These are phyloP conservation scores for Combretum micranthum DNA, from an alignment of 345 rosid species.

Conservation along the genomic window DNA sequence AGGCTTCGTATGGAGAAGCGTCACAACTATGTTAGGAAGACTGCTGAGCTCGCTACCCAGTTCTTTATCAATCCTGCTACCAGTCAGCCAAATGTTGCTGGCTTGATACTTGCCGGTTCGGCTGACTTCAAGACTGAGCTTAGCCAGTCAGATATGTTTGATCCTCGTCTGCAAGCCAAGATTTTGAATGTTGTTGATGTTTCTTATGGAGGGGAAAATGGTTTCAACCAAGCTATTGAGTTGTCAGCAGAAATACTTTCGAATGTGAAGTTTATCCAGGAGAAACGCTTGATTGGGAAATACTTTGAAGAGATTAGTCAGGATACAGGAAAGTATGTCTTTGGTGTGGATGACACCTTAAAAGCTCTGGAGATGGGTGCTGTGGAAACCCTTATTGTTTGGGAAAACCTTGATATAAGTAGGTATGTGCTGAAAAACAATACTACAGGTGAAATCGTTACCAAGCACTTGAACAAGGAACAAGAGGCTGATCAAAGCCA, in stretches of 20 bases:
- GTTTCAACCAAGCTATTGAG: conserved; percentile 90
- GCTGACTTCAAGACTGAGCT: conserved; percentile 95
- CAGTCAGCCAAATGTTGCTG: conserved; percentile 90
- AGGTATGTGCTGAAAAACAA: conserved; percentile 63
- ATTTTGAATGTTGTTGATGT: conserved; percentile 87
- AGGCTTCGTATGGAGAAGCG: conserved; percentile 95
- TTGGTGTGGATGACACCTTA: conserved; percentile 81
- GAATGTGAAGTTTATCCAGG: conserved; percentile 93
- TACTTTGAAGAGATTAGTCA: conserved; percentile 95
- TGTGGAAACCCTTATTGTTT: conserved; percentile 78
- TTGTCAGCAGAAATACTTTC: conserved; percentile 82
- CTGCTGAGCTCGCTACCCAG: conserved; percentile 95
- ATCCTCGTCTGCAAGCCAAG: conserved; percentile 92
- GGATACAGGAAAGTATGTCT: conserved; percentile 85
- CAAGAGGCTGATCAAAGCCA: conserved; percentile 65
- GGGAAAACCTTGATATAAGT: conserved; percentile 85
- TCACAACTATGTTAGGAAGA: conserved; percentile 86
- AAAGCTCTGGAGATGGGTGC: conserved; percentile 92
- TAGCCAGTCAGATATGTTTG: conserved; percentile 92
- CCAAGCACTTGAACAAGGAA: conserved; percentile 72
- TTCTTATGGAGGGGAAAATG: conserved; percentile 90
- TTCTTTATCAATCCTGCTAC: conserved; percentile 81
- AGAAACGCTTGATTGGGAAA: conserved; percentile 77
- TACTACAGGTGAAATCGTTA: conserved; percentile 43
- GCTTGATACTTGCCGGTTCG: conserved; percentile 89